Evolutionary conservation across 805 yeast species (phyloP), one percentile per base, ranked within the genome.

Genomic region (Candida maltosa): DNA sequence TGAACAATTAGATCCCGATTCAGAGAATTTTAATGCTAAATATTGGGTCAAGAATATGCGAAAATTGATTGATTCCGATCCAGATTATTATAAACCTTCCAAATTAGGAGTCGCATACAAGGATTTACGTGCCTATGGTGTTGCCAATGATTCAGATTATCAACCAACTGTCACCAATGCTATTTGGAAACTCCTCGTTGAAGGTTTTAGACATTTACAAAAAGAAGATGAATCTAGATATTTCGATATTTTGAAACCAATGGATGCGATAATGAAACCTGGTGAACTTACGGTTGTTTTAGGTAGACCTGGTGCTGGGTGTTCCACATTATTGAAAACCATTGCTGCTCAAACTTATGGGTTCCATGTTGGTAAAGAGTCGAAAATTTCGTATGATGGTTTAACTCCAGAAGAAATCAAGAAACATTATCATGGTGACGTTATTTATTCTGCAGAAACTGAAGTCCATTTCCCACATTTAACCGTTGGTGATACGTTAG

Each of bases 11-110:
- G 77, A 82, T 49, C 88, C 88, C 1, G 62, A 65, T 16, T 64
- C 74, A 34, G 80, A 74, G n/a, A 50, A 70, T 5, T 81, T 81
- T 51, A 70, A 73, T 45, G 69, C 83, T 34, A 75, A 71, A 48
- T 74, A 70, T 37, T 81, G 88, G 88, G 78, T 81, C 37, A 77
- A 77, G 49, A 81, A 81, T 47, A 54, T 79, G 60, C 65, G 79
- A 40, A 75, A 74, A 41, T 49, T 81, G 39, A 55, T 60, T 44
- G 68, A 66, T 23, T 50, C 69, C 2, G 83, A 82, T 46, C 75
- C 76, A 0, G 85, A 80, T 16, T 76, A 76, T 57, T 81, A 75
- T 52, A 78, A 74, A 49, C 83, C 81, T 15, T 65, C 78, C 20
- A 62, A 73, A 12, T 58, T 82, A 44, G 83, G 85, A 16, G 56